Base-by-base conservation (phyloP, 2,329 filamentous ascomycete genomes). In the Diaporthe velutina region DNA sequence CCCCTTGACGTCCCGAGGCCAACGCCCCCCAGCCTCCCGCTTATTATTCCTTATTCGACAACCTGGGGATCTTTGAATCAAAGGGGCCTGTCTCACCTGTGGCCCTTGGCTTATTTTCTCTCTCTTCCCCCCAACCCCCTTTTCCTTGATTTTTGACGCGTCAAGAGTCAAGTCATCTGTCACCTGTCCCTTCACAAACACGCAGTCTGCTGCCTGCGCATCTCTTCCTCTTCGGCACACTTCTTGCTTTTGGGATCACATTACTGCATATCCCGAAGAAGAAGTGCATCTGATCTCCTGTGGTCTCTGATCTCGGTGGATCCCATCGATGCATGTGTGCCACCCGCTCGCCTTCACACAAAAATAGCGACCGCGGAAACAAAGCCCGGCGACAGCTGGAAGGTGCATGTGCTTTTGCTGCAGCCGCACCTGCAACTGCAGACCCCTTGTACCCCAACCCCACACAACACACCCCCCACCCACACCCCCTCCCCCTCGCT, bases 21-120 rank as follows among this genome's bases (percentile, higher is more conserved):
- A 58, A 13, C 38, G 25, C 58, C 58, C 35, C 42, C 64, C 64
- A 67, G 64, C 64, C 64, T 67, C 64, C 64, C 61, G 64, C 45
- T 67, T 67, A 67, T 67, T 67, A 38, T 38, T 38, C 64, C 64
- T 67, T 52, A 52, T 67, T 67, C 15, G 45, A 52, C 64, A 52
- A 45, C 64, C 40, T 28, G 42, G 22, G 42, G 30, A 25, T 50
- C 45, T 52, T 52, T 67, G 61, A 67, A 67, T 52, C 61, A 52
- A 67, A 67, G 61, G 61, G 64, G 64, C 45, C 64, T 67, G 64
- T 67, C 64, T 67, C 64, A 67, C 64, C 64, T 67, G 45, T 50
- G 64, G 48, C 64, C 30, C 45, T 67, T 50, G 61, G 61, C 45
- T 35, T 35, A 28, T 48, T 30, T 35, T 19, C 22, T 35, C 19